Conservation (phyloP, 1,284 basidiomycete species). For the Exsudoporus floridanus region DNA sequence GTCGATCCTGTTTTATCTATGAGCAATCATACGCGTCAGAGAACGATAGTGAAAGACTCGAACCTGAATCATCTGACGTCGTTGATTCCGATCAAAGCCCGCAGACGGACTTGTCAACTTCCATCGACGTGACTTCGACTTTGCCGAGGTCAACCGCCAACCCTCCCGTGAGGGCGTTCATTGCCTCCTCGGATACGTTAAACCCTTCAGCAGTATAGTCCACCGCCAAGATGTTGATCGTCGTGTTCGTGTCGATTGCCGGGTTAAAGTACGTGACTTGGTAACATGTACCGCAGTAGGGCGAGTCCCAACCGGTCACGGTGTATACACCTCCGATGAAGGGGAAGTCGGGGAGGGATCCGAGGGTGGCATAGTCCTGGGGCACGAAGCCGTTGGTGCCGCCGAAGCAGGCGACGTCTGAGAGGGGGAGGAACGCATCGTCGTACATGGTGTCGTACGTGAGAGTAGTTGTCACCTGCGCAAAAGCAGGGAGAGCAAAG, state of each 20-base stretch:
- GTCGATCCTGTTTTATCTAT: neutral
- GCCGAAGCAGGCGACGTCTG: conserved; percentile 49
- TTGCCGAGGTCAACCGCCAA: conserved; percentile 30
- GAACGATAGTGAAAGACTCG: neutral
- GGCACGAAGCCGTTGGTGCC: conserved; percentile 42
- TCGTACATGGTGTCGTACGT: conserved; percentile 43
- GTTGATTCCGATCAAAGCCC: conserved; percentile 12
- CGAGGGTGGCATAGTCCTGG: conserved; percentile 47
- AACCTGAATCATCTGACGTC: neutral
- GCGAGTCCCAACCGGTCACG: conserved; percentile 35
- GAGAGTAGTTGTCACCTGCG: conserved; percentile 14
- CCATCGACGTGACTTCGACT: conserved; percentile 18
- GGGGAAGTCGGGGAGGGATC: conserved; percentile 50
- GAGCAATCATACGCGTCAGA: conserved; percentile 1
- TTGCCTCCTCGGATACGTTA: conserved; percentile 37
- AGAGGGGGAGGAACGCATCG: conserved; percentile 33
- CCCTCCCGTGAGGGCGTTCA: conserved; percentile 37
- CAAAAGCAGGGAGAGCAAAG: conserved; percentile 17
- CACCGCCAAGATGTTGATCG: conserved; percentile 33
- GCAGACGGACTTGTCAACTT: conserved; percentile 29
- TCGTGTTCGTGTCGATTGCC: neutral
- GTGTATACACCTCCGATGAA: conserved; percentile 47
- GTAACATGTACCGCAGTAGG: conserved; percentile 39
- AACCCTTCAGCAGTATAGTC: conserved; percentile 36
- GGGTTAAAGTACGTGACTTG: conserved; percentile 24